A percentile compares a stretch with the other conserved stretches of the same genome.
These are phyloP conservation scores for Microcyclospora pomicola DNA, from an alignment of 2,329 filamentous ascomycete species.

Conservation along the genomic window DNA sequence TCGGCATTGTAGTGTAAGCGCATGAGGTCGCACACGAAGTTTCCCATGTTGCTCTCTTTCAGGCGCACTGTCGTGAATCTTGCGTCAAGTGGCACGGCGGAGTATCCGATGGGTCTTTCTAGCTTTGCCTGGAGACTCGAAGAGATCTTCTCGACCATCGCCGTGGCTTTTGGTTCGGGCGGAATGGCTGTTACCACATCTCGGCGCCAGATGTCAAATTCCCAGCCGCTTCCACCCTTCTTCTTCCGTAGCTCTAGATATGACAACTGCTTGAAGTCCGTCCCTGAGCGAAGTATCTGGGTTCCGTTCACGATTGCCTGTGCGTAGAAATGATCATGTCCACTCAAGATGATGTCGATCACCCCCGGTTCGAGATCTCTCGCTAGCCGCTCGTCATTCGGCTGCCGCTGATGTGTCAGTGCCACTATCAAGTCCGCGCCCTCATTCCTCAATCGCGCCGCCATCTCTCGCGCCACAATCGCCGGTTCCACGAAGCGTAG, in stretches of 20 bases:
- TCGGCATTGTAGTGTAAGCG: conserved; percentile 67
- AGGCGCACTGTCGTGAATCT: conserved; percentile 71
- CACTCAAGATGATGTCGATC: conserved; percentile 75
- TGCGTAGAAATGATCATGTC: conserved; percentile 80
- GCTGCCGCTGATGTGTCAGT: conserved; percentile 73
- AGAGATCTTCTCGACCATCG: conserved; percentile 55
- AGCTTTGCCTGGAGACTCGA: conserved; percentile 61
- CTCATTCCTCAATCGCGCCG: conserved; percentile 56
- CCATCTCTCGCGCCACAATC: conserved; percentile 59
- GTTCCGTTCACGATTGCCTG: conserved; percentile 65
- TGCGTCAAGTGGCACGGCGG: conserved; percentile 66
- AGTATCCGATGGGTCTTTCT: conserved; percentile 73
- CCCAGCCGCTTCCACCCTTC: conserved; percentile 45
- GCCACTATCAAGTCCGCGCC: conserved; percentile 75
- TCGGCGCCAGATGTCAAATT: conserved; percentile 54
- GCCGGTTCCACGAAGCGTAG: conserved; percentile 70
- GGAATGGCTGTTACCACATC: conserved; percentile 58
- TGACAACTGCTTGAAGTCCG: conserved; percentile 83
- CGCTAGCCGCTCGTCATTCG: conserved; percentile 78
- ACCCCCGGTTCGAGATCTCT: conserved; percentile 50
- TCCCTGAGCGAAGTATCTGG: conserved; percentile 75
- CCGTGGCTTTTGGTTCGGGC: conserved; percentile 46
- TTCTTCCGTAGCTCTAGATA: conserved; percentile 63
- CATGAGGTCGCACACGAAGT: conserved; percentile 89
- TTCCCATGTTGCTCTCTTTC: conserved; percentile 70